Percentiles rank a stretch among this genome's conserved stretches.
These are phyloP conservation scores for Trametes cinnabarina DNA, from an alignment of 768 basidiomycete species.

Conservation along the genomic window DNA sequence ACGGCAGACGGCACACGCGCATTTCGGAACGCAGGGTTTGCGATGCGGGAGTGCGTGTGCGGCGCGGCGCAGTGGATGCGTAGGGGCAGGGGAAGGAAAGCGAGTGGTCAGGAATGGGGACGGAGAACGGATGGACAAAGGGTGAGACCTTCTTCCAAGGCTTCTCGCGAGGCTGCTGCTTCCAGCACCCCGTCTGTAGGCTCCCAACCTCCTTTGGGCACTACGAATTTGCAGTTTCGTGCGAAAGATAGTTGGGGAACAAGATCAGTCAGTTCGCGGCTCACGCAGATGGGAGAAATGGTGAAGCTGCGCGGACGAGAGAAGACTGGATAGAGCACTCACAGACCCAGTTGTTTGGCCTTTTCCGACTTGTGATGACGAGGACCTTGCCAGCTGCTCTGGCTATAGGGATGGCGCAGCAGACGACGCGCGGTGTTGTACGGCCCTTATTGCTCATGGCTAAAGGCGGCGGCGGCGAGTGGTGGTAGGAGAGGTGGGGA, in stretches of 20 bases:
- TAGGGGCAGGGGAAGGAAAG: constrained; percentile 22
- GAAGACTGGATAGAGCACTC: constrained; percentile 42
- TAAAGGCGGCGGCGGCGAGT: background rate
- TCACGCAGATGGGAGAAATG: constrained; percentile 1
- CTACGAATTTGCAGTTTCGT: constrained; percentile 36
- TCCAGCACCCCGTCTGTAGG: constrained; percentile 75
- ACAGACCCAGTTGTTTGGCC: constrained; percentile 84
- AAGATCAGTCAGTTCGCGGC: constrained; percentile 7
- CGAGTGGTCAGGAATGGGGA: constrained; percentile 38
- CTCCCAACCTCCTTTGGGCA: constrained; percentile 95
- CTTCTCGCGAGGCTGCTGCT: constrained; percentile 88
- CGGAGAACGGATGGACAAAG: constrained; percentile 74
- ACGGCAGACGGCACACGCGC: constrained; percentile 25
- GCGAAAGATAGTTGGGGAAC: constrained; percentile 8
- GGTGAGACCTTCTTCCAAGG: constrained; percentile 95
- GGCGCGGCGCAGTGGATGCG: constrained; percentile 29
- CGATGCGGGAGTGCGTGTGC: background rate
- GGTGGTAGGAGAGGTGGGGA: constrained; percentile 1
- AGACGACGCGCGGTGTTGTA: constrained; percentile 79
- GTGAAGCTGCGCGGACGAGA: background rate
- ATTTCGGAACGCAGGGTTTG: background rate
- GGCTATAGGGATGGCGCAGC: constrained; percentile 85
- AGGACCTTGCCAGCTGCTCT: constrained; percentile 74
- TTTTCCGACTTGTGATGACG: constrained; percentile 81
- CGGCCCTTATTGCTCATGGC: constrained; percentile 69